Evolutionary conservation across 2,329 filamentous ascomycete species (phyloP).

Genomic region (Sarocladium brachiariae): DNA sequence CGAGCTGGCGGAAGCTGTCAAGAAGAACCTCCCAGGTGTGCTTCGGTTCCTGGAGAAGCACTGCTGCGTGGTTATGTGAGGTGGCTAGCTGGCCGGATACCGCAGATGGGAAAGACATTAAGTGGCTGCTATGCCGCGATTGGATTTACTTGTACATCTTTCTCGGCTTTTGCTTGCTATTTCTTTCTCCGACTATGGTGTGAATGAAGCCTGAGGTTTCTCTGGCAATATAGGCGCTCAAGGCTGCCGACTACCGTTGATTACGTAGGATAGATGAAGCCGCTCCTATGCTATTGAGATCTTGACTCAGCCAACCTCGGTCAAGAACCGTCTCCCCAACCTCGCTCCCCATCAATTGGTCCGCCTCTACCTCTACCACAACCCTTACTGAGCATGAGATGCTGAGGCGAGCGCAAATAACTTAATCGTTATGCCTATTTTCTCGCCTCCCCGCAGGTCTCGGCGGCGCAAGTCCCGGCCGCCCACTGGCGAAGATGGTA

Average conservation of each 20-base stretch:
- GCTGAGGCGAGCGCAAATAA: not conserved
- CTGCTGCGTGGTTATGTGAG: conserved; percentile 72
- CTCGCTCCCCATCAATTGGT: no score
- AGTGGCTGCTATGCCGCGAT: not conserved
- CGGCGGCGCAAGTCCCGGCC: not conserved
- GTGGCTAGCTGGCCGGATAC: not conserved
- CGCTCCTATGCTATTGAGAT: not conserved
- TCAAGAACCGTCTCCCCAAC: no score
- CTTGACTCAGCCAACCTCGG: not conserved
- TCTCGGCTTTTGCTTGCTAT: not conserved
- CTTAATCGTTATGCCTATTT: not conserved
- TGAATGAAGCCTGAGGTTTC: not conserved
- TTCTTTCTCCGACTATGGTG: not conserved
- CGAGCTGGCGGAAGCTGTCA: conserved; percentile 52
- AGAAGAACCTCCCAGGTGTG: conserved; percentile 53
- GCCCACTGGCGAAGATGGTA: not conserved
- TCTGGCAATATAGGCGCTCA: not conserved
- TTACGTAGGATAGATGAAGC: no score
- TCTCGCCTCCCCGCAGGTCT: not conserved
- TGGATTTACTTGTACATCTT: not conserved
- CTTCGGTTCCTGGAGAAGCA: conserved; percentile 58
- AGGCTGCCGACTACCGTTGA: no score
- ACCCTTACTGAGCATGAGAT: not conserved
- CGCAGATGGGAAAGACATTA: no score
- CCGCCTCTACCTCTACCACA: no score